Conservation (phyloP, 805 yeast genomes). For the Starmerella apis region DNA sequence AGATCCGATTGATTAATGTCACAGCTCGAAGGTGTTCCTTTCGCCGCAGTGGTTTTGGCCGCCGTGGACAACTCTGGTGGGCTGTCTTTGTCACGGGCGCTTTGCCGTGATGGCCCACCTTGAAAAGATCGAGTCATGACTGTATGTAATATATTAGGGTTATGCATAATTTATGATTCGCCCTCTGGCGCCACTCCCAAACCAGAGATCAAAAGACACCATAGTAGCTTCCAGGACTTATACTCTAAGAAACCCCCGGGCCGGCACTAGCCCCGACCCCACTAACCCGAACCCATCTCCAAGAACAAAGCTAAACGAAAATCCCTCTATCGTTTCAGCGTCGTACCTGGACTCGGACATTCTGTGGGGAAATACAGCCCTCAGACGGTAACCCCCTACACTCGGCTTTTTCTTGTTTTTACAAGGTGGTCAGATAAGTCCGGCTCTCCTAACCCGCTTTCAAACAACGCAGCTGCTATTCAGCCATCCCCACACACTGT, state of each 20-base stretch:
- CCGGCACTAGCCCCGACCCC: background rate
- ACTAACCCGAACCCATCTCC: background rate
- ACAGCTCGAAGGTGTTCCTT: too few species aligned
- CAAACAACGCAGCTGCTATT: background rate
- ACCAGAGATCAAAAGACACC: background rate
- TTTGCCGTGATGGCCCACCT: background rate
- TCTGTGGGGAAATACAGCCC: background rate
- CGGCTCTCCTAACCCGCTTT: background rate
- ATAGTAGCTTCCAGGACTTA: background rate
- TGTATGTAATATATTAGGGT: background rate
- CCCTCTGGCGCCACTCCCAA: slow-evolving; percentile 1
- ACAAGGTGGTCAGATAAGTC: background rate
- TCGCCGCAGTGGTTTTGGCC: too few species aligned
- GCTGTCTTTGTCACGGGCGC: background rate
- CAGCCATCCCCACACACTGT: background rate
- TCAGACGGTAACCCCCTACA: background rate
- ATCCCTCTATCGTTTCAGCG: slow-evolving; percentile 2
- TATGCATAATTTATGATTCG: background rate
- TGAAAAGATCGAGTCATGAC: slow-evolving; percentile 1
- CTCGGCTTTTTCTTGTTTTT: background rate
- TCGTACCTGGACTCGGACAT: background rate
- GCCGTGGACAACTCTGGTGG: background rate
- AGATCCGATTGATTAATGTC: too few species aligned
- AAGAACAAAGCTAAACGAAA: slow-evolving; percentile 1
- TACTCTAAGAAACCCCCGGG: background rate